Percentiles rank a stretch among this genome's conserved stretches.
Conservation (phyloP, 2,329 filamentous ascomycete species). For the Madurella mycetomatis region DNA sequence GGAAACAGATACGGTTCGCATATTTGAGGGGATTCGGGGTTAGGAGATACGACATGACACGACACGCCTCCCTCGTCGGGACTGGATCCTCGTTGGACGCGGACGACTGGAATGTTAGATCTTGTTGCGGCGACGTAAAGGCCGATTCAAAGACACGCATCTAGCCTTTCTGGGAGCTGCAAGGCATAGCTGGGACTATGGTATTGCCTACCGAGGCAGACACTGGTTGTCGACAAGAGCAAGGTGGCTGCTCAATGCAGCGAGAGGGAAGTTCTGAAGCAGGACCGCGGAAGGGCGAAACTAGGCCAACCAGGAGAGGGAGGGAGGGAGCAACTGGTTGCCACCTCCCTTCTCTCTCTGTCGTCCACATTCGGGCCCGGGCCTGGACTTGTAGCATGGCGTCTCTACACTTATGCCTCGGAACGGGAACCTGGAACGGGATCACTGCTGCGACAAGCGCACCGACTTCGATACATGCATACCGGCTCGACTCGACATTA, state of each 20-base stretch:
- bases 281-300: too few species aligned
- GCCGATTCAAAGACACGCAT: constrained; percentile 36
- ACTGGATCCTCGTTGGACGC: constrained; percentile 11
- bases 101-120: constrained; percentile 10
- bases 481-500: background rate
- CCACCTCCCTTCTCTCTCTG: constrained; percentile 15
- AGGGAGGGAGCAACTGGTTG: constrained; percentile 16
- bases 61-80: constrained; percentile 3
- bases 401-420: too few species aligned
- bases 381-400: too few species aligned
- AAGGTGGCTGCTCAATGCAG: constrained; percentile 21
- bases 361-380: too few species aligned
- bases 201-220: constrained; percentile 30
- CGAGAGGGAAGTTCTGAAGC: too few species aligned
- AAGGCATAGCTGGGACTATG: constrained; percentile 39
- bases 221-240: constrained; percentile 44
- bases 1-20: constrained; percentile 10
- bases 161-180: constrained; percentile 28
- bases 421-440: constrained; percentile 17
- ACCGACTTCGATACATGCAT: background rate
- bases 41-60: constrained; percentile 8
- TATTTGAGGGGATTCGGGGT: constrained; percentile 9
- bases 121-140: constrained; percentile 19
- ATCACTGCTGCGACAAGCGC: constrained; percentile 27
- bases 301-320: background rate